Conservation (phyloP, 169 alveolate species). For the Plasmodium fragile region DNA sequence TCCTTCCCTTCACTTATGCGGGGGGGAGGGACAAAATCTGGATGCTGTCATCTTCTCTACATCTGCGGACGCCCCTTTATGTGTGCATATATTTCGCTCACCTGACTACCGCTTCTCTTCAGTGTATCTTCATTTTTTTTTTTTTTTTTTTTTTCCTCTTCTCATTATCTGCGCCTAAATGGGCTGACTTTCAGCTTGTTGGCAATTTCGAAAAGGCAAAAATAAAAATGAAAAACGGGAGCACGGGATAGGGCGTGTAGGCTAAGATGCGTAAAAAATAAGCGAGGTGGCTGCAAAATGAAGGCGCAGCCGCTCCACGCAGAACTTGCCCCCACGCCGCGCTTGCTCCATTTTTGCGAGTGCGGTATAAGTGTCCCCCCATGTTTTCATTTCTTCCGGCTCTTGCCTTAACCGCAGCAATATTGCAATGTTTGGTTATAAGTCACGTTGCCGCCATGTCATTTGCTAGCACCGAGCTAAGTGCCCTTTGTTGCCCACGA, state of each 20-base stretch:
- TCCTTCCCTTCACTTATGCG: not conserved
- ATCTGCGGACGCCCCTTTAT: not conserved
- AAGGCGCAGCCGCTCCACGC: not conserved
- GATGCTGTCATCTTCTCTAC: not conserved
- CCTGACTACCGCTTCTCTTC: not conserved
- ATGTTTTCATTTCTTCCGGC: not conserved
- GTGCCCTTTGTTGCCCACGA: not conserved
- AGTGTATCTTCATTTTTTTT: not conserved
- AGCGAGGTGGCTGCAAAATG: not conserved
- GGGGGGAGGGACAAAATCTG: not conserved
- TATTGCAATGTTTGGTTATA: not conserved
- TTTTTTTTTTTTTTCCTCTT: not conserved
- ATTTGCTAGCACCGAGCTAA: not conserved
- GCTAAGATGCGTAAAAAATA: not conserved
- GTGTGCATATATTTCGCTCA: not conserved
- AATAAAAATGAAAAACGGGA: not conserved
- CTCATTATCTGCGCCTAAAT: not conserved
- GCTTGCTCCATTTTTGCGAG: not conserved
- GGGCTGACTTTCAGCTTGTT: not conserved
- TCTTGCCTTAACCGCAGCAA: not conserved
- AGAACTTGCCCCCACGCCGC: not conserved
- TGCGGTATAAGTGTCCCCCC: not conserved
- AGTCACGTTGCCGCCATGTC: not conserved
- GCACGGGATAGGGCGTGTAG: not conserved
- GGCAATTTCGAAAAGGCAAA: not conserved